A percentile compares a stretch with the other conserved stretches of the same genome.
Conservation (phyloP, 1,139 yeast species). For the Suhomyces coccinellae region DNA sequence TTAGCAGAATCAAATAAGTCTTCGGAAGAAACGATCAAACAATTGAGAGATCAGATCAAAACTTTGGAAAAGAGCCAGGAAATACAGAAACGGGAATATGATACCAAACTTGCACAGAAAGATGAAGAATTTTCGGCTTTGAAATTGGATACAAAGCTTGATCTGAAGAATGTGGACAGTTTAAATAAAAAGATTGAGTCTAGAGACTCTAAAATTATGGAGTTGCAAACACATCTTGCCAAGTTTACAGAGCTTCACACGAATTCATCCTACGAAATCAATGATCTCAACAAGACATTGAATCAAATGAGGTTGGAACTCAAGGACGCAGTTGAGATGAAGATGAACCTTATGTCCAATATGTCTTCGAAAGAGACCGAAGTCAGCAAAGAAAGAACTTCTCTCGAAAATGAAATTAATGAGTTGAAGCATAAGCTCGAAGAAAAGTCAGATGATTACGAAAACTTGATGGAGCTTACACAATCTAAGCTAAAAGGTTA, state of each 20-base stretch:
- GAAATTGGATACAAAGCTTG: constrained; percentile 21
- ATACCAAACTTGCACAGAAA: constrained; percentile 7
- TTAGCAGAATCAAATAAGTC: constrained; percentile 3
- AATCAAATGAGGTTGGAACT: constrained; percentile 28
- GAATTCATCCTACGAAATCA: constrained; percentile 19
- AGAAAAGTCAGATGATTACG: constrained; percentile 51
- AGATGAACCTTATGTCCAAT: constrained; percentile 64
- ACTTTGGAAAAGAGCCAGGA: background rate
- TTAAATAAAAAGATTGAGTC: constrained; percentile 25
- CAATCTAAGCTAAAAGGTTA: constrained; percentile 32
- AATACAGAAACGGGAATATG: background rate
- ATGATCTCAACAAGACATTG: constrained; percentile 23
- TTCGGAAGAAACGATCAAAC: constrained; percentile 33
- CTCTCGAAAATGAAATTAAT: constrained; percentile 51
- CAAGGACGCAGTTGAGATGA: constrained; percentile 43
- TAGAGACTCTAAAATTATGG: constrained; percentile 33
- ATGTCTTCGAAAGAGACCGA: constrained; percentile 65
- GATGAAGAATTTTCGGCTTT: constrained; percentile 9
- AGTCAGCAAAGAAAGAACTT: constrained; percentile 52
- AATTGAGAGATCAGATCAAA: constrained; percentile 26
- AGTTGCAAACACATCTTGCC: constrained; percentile 29
- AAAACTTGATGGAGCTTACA: constrained; percentile 45
- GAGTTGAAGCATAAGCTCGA: constrained; percentile 35
- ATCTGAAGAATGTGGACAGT: constrained; percentile 27
- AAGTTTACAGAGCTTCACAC: constrained; percentile 18